Conservation (phyloP, 768 basidiomycete genomes). For the Mycena pura region DNA sequence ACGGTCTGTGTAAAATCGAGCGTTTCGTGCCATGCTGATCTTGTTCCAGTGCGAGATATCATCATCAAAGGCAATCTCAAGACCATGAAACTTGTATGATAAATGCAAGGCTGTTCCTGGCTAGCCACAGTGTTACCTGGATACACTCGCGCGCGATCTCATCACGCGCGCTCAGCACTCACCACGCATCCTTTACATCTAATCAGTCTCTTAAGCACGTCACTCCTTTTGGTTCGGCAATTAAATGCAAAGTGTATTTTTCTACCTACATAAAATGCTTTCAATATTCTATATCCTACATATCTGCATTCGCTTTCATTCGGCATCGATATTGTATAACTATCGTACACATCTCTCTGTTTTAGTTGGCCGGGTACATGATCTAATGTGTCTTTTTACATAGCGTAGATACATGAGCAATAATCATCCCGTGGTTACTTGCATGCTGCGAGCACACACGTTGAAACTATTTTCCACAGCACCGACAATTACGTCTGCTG, state of each 20-base stretch:
- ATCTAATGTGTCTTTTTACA: slow-evolving; percentile 18
- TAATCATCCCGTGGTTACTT: neutral
- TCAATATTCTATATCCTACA: slow-evolving; percentile 19
- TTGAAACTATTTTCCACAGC: neutral
- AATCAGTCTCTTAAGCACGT: neutral
- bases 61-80: slow-evolving; percentile 72
- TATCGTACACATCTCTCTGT: slow-evolving; percentile 17
- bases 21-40: neutral
- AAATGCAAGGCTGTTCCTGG: slow-evolving; percentile 1
- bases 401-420: neutral
- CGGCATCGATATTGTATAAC: slow-evolving; percentile 3
- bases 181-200: neutral
- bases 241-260: slow-evolving; percentile 8
- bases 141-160: no score
- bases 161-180: no score
- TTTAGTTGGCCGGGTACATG: slow-evolving; percentile 7
- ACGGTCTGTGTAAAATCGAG: slow-evolving; percentile 53
- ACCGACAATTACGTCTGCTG: neutral
- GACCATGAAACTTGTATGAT: slow-evolving; percentile 57
- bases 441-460: slow-evolving; percentile 6
- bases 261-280: neutral
- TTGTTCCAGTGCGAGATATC: slow-evolving; percentile 65
- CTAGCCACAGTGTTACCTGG: no score
- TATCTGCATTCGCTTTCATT: slow-evolving; percentile 32
- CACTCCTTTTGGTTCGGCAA: neutral